Conservation (phyloP, 2,329 filamentous ascomycete species). For the Berkeleyomyces basicola region DNA sequence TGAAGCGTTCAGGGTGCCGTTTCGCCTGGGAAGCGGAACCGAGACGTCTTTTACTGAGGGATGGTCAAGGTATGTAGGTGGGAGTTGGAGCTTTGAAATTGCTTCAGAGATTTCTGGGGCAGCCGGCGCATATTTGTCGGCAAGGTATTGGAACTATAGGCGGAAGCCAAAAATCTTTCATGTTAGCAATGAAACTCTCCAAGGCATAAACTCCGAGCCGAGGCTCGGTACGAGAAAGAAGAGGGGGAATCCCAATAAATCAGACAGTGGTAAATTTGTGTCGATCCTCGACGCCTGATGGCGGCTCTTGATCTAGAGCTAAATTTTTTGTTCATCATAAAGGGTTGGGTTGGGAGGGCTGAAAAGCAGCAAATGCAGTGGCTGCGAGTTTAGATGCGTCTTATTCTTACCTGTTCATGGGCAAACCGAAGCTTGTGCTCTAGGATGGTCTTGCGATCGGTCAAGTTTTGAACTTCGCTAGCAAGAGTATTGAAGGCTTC, state of each 20-base stretch:
- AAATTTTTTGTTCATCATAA: conserved; percentile 34
- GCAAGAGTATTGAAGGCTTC: conserved; percentile 49
- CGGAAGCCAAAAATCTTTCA: not conserved
- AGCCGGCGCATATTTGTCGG: conserved; percentile 50
- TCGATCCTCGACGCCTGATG: conserved; percentile 43
- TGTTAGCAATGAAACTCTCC: conserved; percentile 1
- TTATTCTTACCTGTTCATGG: conserved; percentile 42
- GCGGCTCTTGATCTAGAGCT: conserved; percentile 76
- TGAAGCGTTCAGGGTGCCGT: conserved; percentile 26
- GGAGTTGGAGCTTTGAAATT: conserved; percentile 48
- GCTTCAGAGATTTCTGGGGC: conserved; percentile 50
- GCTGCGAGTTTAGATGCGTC: not conserved
- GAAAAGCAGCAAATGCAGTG: not conserved
- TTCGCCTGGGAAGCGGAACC: conserved; percentile 38
- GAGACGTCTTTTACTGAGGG: conserved; percentile 31
- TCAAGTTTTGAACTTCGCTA: conserved; percentile 46
- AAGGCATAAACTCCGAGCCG: not conserved
- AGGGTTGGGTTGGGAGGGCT: conserved; percentile 4
- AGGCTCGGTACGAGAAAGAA: conserved; percentile 3
- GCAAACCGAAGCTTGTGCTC: conserved; percentile 52
- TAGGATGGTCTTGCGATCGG: conserved; percentile 46
- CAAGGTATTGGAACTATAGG: conserved; percentile 43
- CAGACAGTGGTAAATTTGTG: conserved; percentile 30
- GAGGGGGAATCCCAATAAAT: conserved; percentile 16
- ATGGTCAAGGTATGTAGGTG: conserved; percentile 30